Conservation (phyloP, 2,329 filamentous ascomycete species). For the Capronia coronata region DNA sequence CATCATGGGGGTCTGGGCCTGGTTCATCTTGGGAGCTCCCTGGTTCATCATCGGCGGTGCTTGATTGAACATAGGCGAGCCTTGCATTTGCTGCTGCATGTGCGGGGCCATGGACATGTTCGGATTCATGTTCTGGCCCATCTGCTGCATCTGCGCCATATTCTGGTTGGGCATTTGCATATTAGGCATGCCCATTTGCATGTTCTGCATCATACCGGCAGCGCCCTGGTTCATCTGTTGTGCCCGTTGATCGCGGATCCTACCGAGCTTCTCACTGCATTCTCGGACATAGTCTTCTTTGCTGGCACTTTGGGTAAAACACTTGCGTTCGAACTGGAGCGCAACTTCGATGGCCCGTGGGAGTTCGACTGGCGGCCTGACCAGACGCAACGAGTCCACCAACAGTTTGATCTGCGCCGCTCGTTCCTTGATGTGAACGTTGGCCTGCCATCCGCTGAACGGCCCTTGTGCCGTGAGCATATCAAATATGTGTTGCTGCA, state of each 20-base stretch:
- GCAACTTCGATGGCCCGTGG: constrained; percentile 38
- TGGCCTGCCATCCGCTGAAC: constrained; percentile 42
- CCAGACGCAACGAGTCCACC: constrained; percentile 43
- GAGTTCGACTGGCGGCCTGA: constrained; percentile 39
- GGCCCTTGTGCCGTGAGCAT: constrained; percentile 38
- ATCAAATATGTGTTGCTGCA: constrained; percentile 35
- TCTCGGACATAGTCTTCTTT: constrained; percentile 39
- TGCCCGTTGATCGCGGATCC: constrained; percentile 41
- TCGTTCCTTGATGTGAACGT: constrained; percentile 37
- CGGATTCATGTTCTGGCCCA: constrained; percentile 34
- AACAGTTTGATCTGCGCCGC: constrained; percentile 41
- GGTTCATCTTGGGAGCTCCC: constrained; percentile 23
- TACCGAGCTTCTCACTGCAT: constrained; percentile 40
- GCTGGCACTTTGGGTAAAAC: constrained; percentile 36
- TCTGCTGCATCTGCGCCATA: constrained; percentile 30
- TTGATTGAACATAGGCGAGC: constrained; percentile 43
- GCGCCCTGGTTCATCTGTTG: constrained; percentile 33
- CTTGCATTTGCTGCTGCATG: constrained; percentile 46
- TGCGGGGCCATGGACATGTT: constrained; percentile 41
- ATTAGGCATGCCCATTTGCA: constrained; percentile 33
- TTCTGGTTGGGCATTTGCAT: constrained; percentile 35
- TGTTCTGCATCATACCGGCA: constrained; percentile 32
- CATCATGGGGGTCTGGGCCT: constrained; percentile 24
- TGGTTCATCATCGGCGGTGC: constrained; percentile 27
- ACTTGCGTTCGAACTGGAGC: constrained; percentile 41